A percentile compares a stretch with the other conserved stretches of the same genome.
These are phyloP conservation scores for Alternaria sp. DNA, from an alignment of 2,329 filamentous ascomycete genomes.

Conservation along the genomic window DNA sequence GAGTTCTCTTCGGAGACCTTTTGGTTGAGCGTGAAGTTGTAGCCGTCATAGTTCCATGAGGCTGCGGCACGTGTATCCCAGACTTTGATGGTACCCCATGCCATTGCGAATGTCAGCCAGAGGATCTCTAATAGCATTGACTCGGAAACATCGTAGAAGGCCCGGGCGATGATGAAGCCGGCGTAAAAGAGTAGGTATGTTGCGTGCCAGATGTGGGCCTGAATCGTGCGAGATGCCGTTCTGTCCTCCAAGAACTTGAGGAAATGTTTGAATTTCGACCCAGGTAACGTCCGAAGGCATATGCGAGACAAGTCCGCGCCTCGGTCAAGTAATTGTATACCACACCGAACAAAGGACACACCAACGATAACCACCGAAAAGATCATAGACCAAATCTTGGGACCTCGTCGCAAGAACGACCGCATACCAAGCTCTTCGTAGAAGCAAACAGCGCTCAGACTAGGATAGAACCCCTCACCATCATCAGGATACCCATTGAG, in stretches of 20 bases:
- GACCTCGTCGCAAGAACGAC: constrained; percentile 13
- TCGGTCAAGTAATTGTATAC: constrained; percentile 27
- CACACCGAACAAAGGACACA: constrained; percentile 26
- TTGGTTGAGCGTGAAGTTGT: constrained; percentile 12
- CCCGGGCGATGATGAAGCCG: constrained; percentile 14
- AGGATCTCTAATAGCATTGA: constrained; percentile 34
- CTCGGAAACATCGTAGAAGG: constrained; percentile 21
- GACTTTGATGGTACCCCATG: constrained; percentile 35
- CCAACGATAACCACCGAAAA: constrained; percentile 28
- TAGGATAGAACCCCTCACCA: constrained; percentile 28
- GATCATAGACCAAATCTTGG: constrained; percentile 32
- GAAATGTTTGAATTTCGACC: constrained; percentile 15
- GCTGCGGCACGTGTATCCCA: constrained; percentile 22
- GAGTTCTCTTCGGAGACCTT: constrained; percentile 21
- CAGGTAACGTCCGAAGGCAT: constrained; percentile 22
- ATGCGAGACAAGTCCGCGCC: constrained; percentile 15
- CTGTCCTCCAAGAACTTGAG: constrained; percentile 16
- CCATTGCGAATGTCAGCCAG: constrained; percentile 33
- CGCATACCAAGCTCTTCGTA: constrained; percentile 21
- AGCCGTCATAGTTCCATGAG: constrained; percentile 11
- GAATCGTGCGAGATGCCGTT: neutral
- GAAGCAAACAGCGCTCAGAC: constrained; percentile 25
- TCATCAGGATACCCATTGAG: constrained; percentile 18
- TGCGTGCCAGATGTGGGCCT: constrained; percentile 9
- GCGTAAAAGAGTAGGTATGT: constrained; percentile 18